A percentile compares a stretch with the other conserved stretches of the same genome.
Evolutionary conservation across 202 grass and related monocot genomes (phyloP).

Genomic region (Zizania palustris): DNA sequence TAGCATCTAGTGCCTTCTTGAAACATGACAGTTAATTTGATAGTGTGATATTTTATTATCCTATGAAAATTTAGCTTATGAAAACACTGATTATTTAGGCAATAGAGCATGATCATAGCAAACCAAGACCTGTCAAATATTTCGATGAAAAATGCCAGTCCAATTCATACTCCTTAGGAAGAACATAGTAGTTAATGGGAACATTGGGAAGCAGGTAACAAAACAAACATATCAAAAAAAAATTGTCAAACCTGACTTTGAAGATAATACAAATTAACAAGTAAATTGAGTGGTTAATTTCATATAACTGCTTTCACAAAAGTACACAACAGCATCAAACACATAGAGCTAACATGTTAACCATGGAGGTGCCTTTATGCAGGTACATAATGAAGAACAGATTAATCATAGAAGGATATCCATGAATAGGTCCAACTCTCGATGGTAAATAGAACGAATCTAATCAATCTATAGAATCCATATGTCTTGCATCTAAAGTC

Average conservation of each 20-base stretch:
- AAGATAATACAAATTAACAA: neutral
- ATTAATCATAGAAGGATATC: neutral
- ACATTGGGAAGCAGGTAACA: neutral
- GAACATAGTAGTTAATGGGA: neutral
- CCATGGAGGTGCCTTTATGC: neutral
- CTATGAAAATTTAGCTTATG: conserved; percentile 15
- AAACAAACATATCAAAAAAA: neutral
- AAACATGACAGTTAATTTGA: neutral
- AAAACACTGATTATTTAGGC: neutral
- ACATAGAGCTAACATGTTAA: neutral
- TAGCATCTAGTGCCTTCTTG: too few relatives aligned
- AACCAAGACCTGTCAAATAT: neutral
- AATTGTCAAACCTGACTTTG: neutral
- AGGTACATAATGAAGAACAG: neutral
- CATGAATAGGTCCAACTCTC: neutral
- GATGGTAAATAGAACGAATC: neutral
- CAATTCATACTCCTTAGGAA: neutral
- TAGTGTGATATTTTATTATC: neutral
- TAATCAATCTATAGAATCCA: neutral
- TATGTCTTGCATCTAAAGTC: conserved; percentile 10
- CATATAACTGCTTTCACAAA: neutral
- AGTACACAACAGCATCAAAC: neutral
- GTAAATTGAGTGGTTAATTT: neutral
- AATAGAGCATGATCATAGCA: neutral
- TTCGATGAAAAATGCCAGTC: neutral